phyloP scores from a whole-genome alignment of 1,139 yeast genomes.

The Arxiozyma heterogenica region DNA sequence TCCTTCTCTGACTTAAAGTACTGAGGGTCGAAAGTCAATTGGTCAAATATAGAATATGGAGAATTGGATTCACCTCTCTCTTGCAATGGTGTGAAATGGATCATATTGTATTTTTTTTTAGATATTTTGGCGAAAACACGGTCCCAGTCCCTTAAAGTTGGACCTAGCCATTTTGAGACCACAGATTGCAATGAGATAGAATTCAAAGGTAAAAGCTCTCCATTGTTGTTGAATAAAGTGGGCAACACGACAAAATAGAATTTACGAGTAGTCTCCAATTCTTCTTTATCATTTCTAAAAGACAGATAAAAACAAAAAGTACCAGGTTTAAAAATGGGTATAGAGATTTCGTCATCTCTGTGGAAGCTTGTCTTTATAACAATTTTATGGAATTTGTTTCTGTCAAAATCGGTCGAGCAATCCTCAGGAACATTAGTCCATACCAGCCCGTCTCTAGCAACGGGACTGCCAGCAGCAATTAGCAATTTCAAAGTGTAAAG shows the following conservation, averaged over 20 bases:
- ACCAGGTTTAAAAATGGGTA: conserved; percentile 67
- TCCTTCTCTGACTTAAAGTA: conserved; percentile 47
- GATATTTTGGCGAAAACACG: conserved; percentile 50
- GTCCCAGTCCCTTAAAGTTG: conserved; percentile 47
- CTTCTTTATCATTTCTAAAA: conserved; percentile 34
- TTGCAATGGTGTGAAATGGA: conserved; percentile 92
- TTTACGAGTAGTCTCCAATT: conserved; percentile 41
- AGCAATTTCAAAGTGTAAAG: conserved; percentile 51
- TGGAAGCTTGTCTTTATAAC: conserved; percentile 44
- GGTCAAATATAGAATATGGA: conserved; percentile 88
- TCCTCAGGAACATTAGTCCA: conserved; percentile 66
- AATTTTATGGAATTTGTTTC: conserved; percentile 46
- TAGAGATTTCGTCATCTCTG: conserved; percentile 50
- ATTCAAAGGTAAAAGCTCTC: conserved; percentile 57
- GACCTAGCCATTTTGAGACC: conserved; percentile 87
- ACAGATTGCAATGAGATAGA: conserved; percentile 79
- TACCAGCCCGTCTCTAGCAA: conserved; percentile 60
- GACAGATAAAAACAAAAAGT: conserved; percentile 61
- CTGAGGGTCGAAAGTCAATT: conserved; percentile 61
- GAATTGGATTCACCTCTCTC: conserved; percentile 81
- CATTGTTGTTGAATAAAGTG: conserved; percentile 45
- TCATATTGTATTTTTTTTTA: conserved; percentile 81
- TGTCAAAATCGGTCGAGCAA: conserved; percentile 39
- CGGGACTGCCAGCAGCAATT: conserved; percentile 65
- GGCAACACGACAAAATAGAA: conserved; percentile 80